Conservation (phyloP, 1,284 basidiomycete species). For the Cryptococcus jaspeensis region DNA sequence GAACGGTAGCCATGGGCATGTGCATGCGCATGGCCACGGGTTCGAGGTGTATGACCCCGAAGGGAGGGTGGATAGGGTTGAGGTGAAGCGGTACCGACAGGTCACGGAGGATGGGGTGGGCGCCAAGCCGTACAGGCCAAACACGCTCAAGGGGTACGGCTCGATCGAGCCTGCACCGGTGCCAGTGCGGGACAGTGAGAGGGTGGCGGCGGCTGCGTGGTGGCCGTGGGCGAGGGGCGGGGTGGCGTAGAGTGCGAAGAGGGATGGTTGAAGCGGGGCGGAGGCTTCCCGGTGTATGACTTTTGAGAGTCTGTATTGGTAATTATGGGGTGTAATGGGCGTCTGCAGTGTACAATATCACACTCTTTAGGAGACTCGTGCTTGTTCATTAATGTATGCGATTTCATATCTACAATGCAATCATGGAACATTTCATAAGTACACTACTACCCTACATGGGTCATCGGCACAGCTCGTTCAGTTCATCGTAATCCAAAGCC, state of each 20-base stretch:
- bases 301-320: no score
- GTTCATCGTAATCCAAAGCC: slow-evolving; percentile 20
- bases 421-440: neutral
- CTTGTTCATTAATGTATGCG: neutral
- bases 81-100: neutral
- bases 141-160: slow-evolving; percentile 9
- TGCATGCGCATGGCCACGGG: neutral
- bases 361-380: neutral
- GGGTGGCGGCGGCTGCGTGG: slow-evolving; percentile 1
- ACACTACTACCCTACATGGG: no score
- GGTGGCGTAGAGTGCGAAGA: no score
- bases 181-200: neutral
- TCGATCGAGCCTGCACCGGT: slow-evolving; percentile 4
- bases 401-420: neutral
- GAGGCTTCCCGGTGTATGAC: neutral
- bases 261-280: no score
- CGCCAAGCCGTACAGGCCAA: slow-evolving; percentile 3
- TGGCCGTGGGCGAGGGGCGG: slow-evolving; percentile 1
- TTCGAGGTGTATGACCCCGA: slow-evolving; percentile 12
- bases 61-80: slow-evolving; percentile 1
- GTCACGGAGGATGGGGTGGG: neutral
- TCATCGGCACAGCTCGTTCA: neutral
- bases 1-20: no score
- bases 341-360: neutral
- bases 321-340: neutral